Evolutionary conservation across 2,329 filamentous ascomycete genomes (phyloP).

Genomic region (Metarhizium brunneum): DNA sequence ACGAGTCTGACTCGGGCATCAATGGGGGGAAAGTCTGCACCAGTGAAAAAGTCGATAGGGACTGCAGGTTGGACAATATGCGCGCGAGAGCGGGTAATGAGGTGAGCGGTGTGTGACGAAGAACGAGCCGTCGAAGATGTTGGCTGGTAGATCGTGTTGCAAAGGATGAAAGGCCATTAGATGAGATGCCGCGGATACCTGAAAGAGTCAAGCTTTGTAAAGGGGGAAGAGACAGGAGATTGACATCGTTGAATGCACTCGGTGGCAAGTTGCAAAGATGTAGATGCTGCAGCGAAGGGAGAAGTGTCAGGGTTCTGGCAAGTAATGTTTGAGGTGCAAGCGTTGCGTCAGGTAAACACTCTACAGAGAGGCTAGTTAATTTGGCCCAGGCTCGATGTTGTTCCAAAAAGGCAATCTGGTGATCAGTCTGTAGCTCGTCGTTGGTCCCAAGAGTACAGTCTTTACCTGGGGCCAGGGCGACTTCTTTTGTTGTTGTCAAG

Average conservation of each 20-base stretch:
- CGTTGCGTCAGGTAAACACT: slow-evolving; percentile 47
- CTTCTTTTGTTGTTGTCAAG: slow-evolving; percentile 21
- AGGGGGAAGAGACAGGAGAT: slow-evolving; percentile 44
- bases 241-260: slow-evolving; percentile 47
- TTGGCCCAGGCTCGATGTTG: slow-evolving; percentile 45
- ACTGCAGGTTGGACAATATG: slow-evolving; percentile 45
- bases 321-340: slow-evolving; percentile 44
- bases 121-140: slow-evolving; percentile 38
- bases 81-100: slow-evolving; percentile 48
- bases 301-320: slow-evolving; percentile 35
- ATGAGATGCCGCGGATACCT: slow-evolving; percentile 46
- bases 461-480: slow-evolving; percentile 12
- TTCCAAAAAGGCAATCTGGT: slow-evolving; percentile 36
- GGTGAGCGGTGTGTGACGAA: slow-evolving; percentile 47
- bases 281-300: slow-evolving; percentile 49
- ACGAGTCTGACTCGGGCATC: slow-evolving; percentile 45
- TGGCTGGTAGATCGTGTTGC: slow-evolving; percentile 38
- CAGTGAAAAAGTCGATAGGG: slow-evolving; percentile 40
- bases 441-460: slow-evolving; percentile 19
- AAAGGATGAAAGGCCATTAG: slow-evolving; percentile 46
- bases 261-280: slow-evolving; percentile 48
- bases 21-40: slow-evolving; percentile 45
- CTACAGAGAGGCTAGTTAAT: slow-evolving; percentile 47
- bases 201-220: slow-evolving; percentile 47
- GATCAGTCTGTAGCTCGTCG: slow-evolving; percentile 17